Conservation (phyloP, 768 basidiomycete species). For the Termitomyces sp. region DNA sequence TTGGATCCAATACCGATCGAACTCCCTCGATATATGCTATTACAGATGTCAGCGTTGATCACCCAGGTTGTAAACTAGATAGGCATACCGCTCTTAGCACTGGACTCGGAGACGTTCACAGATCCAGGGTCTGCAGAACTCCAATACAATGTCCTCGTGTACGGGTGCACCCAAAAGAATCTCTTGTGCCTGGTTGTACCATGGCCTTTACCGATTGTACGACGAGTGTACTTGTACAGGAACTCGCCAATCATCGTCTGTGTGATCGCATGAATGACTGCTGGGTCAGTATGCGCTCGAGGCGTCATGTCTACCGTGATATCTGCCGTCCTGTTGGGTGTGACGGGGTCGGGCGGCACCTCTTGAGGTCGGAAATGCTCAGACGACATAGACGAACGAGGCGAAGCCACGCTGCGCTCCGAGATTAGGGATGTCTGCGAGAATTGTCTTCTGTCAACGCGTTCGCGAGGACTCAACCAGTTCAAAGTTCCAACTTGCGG, state of each 20-base stretch:
- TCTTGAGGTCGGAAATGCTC: constrained; percentile 50
- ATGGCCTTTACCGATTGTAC: constrained; percentile 83
- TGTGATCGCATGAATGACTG: constrained; percentile 92
- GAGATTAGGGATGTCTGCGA: constrained; percentile 70
- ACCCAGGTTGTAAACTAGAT: constrained; percentile 1
- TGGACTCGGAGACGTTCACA: constrained; percentile 81
- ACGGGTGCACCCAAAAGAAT: constrained; percentile 99
- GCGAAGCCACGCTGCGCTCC: constrained; percentile 61
- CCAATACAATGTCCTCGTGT: constrained; percentile 98
- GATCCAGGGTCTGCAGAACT: constrained; percentile 92
- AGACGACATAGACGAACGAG: constrained; percentile 79
- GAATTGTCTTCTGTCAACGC: constrained; percentile 44
- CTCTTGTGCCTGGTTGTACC: constrained; percentile 87
- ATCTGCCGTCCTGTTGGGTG: constrained; percentile 42
- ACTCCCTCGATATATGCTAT: constrained; percentile 92
- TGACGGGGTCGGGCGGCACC: constrained; percentile 29
- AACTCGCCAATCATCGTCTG: constrained; percentile 99
- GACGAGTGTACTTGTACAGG: constrained; percentile 94
- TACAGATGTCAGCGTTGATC: constrained; percentile 5
- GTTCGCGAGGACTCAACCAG: constrained; percentile 46
- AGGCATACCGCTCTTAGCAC: constrained; percentile 91
- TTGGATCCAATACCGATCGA: constrained; percentile 86
- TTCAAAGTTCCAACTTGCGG: constrained; percentile 35
- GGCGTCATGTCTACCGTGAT: constrained; percentile 38
- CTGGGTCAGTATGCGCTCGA: constrained; percentile 67